Evolutionary conservation across 2,329 filamentous ascomycete genomes (phyloP).

Genomic region (Dactylellina drechsleri): DNA sequence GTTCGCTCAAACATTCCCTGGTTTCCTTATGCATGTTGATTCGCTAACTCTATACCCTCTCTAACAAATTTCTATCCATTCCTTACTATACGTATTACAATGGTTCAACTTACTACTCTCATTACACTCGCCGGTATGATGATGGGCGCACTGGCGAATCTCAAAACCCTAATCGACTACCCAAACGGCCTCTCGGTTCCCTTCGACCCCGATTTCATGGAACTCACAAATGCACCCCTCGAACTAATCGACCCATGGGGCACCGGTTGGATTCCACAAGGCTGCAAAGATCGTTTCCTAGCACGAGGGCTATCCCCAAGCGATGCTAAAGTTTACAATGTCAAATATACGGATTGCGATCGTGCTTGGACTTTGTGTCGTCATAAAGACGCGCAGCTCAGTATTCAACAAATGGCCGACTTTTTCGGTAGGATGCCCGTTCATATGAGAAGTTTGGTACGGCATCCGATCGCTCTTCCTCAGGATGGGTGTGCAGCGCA

Average conservation of each 20-base stretch:
- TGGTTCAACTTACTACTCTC: background rate
- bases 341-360: constrained; percentile 52
- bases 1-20: too few relatives aligned
- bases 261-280: constrained; percentile 48
- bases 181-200: constrained; percentile 38
- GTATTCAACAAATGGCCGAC: constrained; percentile 49
- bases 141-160: constrained; percentile 2
- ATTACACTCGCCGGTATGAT: background rate
- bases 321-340: constrained; percentile 49
- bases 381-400: constrained; percentile 53
- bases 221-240: constrained; percentile 15
- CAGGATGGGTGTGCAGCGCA: constrained; percentile 26
- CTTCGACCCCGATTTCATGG: constrained; percentile 23
- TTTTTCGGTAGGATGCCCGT: constrained; percentile 51
- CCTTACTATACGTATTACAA: background rate
- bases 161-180: constrained; percentile 35
- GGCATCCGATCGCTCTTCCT: constrained; percentile 50
- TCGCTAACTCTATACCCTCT: background rate
- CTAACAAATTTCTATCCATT: background rate
- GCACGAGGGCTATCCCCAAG: constrained; percentile 18
- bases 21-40: background rate
- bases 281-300: constrained; percentile 46
- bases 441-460: constrained; percentile 54
- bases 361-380: constrained; percentile 52
- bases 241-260: constrained; percentile 38